phyloP scores from a whole-genome alignment of 371 early-diverging fungal genomes.

The Mortierella polycephala region DNA sequence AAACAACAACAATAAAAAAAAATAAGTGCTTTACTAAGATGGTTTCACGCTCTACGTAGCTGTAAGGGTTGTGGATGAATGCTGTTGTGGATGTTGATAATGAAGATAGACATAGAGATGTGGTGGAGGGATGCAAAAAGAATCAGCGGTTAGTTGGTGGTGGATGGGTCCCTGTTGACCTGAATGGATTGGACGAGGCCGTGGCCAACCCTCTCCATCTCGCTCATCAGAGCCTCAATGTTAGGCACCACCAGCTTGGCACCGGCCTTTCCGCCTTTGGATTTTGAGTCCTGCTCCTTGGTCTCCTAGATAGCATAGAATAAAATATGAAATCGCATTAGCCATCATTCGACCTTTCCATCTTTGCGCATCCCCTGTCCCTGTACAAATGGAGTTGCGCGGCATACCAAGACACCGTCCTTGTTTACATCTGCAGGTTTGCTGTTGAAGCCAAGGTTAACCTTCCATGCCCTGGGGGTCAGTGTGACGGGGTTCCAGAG shows the following conservation, averaged over 20 bases:
- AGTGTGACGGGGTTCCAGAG: conserved; percentile 72
- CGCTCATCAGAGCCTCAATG: conserved; percentile 72
- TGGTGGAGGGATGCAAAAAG: background rate
- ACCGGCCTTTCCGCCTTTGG: conserved; percentile 50
- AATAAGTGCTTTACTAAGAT: background rate
- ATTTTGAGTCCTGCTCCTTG: conserved; percentile 58
- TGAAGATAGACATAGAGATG: background rate
- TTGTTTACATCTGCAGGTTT: conserved; percentile 67
- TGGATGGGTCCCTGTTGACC: conserved; percentile 36
- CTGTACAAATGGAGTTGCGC: background rate
- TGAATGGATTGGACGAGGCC: conserved; percentile 44
- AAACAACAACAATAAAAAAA: background rate
- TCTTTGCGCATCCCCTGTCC: background rate
- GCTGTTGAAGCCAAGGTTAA: conserved; percentile 69
- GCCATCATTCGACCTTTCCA: no score
- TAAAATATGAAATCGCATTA: background rate
- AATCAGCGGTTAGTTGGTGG: conserved; percentile 1
- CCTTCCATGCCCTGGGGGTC: conserved; percentile 73
- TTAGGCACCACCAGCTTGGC: conserved; percentile 70
- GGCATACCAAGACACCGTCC: conserved; percentile 60
- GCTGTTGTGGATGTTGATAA: background rate
- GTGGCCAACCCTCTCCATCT: conserved; percentile 56
- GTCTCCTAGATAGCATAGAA: conserved; percentile 18
- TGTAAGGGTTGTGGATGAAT: background rate
- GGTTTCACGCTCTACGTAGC: background rate